Base-by-base conservation (phyloP, 1,139 yeast genomes). In the Blastobotrys arbuscula region DNA sequence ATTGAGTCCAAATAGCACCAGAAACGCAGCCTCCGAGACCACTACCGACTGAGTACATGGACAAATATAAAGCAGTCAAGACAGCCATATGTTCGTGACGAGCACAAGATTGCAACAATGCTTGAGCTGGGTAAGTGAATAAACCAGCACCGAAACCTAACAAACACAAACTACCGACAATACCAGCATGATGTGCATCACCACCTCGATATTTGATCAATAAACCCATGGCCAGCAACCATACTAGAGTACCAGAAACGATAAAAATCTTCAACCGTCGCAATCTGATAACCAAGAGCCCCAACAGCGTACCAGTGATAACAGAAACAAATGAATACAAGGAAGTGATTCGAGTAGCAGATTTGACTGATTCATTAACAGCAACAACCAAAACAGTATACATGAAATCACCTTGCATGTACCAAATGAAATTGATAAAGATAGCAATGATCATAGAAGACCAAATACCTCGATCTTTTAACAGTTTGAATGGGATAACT, bases 141-240 rank as follows among this genome's bases (percentile, higher is more conserved):
- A 83, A 73, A 9, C 86, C 84, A 44, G 86, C 84, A 58, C 88
- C 87, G 48, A 84, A 70, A 64, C 90, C 92, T 69, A 82, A 71
- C 33, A 82, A 67, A 61, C 82, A 77, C 57, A 80, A 72, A 23
- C 81, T 78, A 36, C 85, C 90, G 61, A 84, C 80, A 50, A 83
- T 73, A 56, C 90, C 90, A 35, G 69, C 55, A 50, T 72, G 70
- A 33, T 78, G 61, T 34, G 65, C 65, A 48, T 66, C 70, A 46
- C 75, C 77, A 50, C 82, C 83, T 65, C 88, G 74, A 68, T 63
- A 82, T 53, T 73, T 73, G 58, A 74, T 69, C 52, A 83, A 69
- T 49, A 83, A 58, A 44, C 87, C 90, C 67, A 77, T 69, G 8
- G 85, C 69, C 9, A 78, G 64, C 50, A 81, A 63, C 83, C 85